These are phyloP conservation scores for Clitocybe nebularis DNA, from an alignment of 1,284 basidiomycete species.

Conservation along the genomic window DNA sequence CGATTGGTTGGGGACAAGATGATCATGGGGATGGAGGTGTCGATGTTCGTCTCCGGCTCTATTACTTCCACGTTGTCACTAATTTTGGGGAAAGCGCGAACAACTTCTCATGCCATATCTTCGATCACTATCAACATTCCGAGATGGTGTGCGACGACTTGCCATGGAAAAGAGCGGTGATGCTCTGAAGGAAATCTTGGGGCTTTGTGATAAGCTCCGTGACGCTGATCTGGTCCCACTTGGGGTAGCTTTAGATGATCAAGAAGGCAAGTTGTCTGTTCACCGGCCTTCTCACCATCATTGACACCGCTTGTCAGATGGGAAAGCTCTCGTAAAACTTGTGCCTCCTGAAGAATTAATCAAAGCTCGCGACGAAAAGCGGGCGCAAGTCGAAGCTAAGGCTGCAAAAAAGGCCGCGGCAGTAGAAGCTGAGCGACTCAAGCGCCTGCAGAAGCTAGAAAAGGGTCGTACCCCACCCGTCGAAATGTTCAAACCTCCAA, in stretches of 20 bases:
- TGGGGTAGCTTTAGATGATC: constrained; percentile 95
- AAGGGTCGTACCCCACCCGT: constrained; percentile 76
- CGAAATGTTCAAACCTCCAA: constrained; percentile 84
- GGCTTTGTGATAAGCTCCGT: constrained; percentile 85
- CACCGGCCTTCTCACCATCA: constrained; percentile 5
- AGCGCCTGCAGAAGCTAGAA: constrained; percentile 81
- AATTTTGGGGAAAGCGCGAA: constrained; percentile 56
- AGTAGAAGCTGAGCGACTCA: constrained; percentile 70
- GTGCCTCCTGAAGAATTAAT: constrained; percentile 83
- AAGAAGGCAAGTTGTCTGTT: constrained; percentile 62
- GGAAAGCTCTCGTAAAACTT: constrained; percentile 92
- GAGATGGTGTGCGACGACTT: constrained; percentile 82
- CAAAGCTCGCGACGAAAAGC: constrained; percentile 87
- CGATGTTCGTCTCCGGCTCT: constrained; percentile 35
- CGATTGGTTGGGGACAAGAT: constrained; percentile 73
- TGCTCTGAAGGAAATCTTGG: constrained; percentile 74
- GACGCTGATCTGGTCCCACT: constrained; percentile 90
- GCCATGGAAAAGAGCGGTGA: constrained; percentile 72
- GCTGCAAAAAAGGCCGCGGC: constrained; percentile 77
- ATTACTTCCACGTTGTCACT: constrained; percentile 11
- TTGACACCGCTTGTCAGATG: constrained; percentile 50
- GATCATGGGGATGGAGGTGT: constrained; percentile 48
- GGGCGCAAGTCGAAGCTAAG: constrained; percentile 73
- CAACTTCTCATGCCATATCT: constrained; percentile 89
- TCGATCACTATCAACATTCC: constrained; percentile 82